Conservation (phyloP, 73 alveolate genomes). For the Blepharisma stoltei region DNA sequence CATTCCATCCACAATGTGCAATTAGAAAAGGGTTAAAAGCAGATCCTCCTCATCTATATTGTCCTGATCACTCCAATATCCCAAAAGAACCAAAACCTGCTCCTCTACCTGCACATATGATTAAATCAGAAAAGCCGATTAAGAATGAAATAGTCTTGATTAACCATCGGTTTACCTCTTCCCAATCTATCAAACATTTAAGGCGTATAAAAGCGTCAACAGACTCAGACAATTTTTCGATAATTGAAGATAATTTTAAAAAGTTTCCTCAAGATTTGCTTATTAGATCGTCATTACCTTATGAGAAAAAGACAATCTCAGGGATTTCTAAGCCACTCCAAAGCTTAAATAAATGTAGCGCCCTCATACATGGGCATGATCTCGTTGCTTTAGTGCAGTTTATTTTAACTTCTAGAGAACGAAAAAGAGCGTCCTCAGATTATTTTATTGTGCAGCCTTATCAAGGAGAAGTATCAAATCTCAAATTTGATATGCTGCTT, state of each 20-base stretch:
- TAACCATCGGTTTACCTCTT: not conserved
- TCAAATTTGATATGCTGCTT: not conserved
- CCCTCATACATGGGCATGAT: too few species aligned
- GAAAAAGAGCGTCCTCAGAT: too few species aligned
- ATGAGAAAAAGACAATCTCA: too few species aligned
- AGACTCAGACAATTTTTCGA: not conserved
- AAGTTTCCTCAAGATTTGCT: not conserved
- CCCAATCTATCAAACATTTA: not conserved
- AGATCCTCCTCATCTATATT: not conserved
- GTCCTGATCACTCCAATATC: not conserved
- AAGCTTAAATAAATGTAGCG: too few species aligned
- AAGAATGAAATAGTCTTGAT: too few species aligned
- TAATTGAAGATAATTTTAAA: not conserved
- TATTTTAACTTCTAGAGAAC: too few species aligned
- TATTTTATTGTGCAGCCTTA: too few species aligned
- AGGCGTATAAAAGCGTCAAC: not conserved
- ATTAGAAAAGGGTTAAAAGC: not conserved
- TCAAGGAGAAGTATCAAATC: not conserved
- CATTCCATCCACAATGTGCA: slow-evolving; percentile 22
- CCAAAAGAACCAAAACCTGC: not conserved
- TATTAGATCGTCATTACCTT: too few species aligned
- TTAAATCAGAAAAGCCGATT: not conserved
- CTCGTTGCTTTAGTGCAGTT: too few species aligned
- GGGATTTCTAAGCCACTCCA: too few species aligned
- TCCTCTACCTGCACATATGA: not conserved